Percentiles rank a stretch among this genome's conserved stretches.
phyloP scores from a whole-genome alignment of 2,329 filamentous ascomycete genomes.

The Fusarium sp. region DNA sequence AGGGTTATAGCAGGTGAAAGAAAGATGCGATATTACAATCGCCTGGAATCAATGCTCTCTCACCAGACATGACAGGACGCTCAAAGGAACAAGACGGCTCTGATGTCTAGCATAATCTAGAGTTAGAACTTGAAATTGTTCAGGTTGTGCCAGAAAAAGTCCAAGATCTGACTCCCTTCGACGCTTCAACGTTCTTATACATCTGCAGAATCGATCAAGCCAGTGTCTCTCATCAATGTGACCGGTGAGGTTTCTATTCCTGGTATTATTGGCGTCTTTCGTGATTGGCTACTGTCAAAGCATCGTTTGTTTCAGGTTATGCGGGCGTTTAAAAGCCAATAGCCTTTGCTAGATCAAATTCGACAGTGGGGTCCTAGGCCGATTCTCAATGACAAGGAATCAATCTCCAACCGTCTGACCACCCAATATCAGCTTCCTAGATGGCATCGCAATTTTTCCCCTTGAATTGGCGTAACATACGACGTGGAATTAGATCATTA shows the following conservation, averaged over 20 bases:
- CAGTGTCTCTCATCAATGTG: slow-evolving; percentile 11
- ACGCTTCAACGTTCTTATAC: slow-evolving; percentile 13
- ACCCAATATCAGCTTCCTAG: slow-evolving; percentile 11
- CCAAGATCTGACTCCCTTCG: not conserved
- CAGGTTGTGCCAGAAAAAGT: no score
- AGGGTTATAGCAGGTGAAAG: slow-evolving; percentile 44
- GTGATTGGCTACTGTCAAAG: slow-evolving; percentile 47
- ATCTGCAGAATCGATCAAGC: slow-evolving; percentile 7
- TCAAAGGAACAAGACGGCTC: not conserved
- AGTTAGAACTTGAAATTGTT: not conserved
- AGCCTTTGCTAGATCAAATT: slow-evolving; percentile 11
- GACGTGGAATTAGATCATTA: not conserved
- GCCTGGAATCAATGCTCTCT: slow-evolving; percentile 1
- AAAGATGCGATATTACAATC: slow-evolving; percentile 31
- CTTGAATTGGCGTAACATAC: not conserved
- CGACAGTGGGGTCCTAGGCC: slow-evolving; percentile 29
- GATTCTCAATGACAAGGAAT: slow-evolving; percentile 24
- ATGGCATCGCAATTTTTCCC: not conserved
- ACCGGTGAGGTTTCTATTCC: slow-evolving; percentile 47
- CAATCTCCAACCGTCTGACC: slow-evolving; percentile 25
- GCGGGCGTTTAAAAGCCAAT: slow-evolving; percentile 53
- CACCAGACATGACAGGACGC: slow-evolving; percentile 2
- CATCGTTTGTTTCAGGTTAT: slow-evolving; percentile 57
- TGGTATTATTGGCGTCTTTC: slow-evolving; percentile 24
- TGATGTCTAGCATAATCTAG: not conserved